phyloP scores from a whole-genome alignment of 75 land plant genomes.

The Pinus taeda region DNA sequence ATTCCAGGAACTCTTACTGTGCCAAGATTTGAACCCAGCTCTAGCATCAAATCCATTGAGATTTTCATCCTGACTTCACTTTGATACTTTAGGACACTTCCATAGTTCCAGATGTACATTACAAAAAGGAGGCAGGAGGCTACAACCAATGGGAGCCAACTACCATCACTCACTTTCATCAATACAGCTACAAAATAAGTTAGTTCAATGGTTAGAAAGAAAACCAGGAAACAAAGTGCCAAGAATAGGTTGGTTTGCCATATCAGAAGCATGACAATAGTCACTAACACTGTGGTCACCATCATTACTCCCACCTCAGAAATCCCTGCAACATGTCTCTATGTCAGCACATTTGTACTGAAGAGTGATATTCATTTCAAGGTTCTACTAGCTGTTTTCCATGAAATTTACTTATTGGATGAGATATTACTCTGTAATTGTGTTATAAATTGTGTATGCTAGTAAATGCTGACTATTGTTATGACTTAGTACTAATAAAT shows the following conservation, averaged over 20 bases:
- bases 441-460: background rate
- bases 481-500: background rate
- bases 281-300: conserved; percentile 79
- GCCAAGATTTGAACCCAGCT: conserved; percentile 81
- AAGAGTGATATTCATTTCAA: background rate
- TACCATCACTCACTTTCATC: conserved; percentile 74
- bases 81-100: conserved; percentile 90
- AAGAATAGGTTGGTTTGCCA: conserved; percentile 84
- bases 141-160: conserved; percentile 90
- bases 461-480: too few relatives aligned
- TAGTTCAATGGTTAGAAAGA: conserved; percentile 80
- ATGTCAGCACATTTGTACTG: background rate
- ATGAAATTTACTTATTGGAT: background rate
- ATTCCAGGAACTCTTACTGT: conserved; percentile 94
- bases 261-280: conserved; percentile 91
- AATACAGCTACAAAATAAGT: conserved; percentile 79
- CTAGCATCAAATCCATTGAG: conserved; percentile 80
- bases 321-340: conserved; percentile 60
- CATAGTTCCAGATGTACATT: conserved; percentile 98
- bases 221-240: conserved; percentile 57
- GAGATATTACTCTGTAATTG: background rate
- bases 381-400: background rate
- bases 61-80: conserved; percentile 89
- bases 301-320: conserved; percentile 95
- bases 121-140: conserved; percentile 57